phyloP scores from a whole-genome alignment of 129 eudicot species.

The Scalesia atractyloides region DNA sequence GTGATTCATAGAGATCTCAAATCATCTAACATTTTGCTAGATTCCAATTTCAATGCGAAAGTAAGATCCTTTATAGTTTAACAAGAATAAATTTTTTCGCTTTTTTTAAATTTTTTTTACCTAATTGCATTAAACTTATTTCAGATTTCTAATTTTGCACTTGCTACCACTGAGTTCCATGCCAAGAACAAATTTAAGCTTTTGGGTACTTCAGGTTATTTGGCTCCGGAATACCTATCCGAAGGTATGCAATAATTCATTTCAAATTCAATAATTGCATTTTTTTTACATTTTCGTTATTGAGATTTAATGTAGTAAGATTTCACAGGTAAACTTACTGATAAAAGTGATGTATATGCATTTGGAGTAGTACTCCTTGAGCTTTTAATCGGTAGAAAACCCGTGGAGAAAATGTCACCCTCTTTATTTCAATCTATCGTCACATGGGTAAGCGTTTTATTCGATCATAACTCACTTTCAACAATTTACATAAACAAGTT shows the following conservation, averaged over 20 bases:
- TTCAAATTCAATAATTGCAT: neutral
- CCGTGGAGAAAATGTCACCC: slow-evolving; percentile 74
- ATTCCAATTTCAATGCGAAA: slow-evolving; percentile 90
- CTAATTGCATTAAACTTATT: slow-evolving; percentile 19
- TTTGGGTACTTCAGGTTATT: slow-evolving; percentile 77
- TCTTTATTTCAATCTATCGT: slow-evolving; percentile 77
- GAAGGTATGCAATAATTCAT: slow-evolving; percentile 54
- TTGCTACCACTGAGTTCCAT: slow-evolving; percentile 61
- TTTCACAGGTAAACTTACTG: slow-evolving; percentile 83
- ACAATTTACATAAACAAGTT: neutral
- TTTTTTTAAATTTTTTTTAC: too few species aligned
- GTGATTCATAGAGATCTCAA: slow-evolving; percentile 90
- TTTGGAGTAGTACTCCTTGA: slow-evolving; percentile 93
- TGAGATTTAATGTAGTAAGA: neutral
- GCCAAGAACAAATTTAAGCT: slow-evolving; percentile 62
- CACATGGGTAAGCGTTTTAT: slow-evolving; percentile 64
- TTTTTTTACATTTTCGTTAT: slow-evolving; percentile 3
- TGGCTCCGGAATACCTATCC: slow-evolving; percentile 88
- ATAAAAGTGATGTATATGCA: slow-evolving; percentile 94
- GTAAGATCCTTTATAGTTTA: slow-evolving; percentile 40
- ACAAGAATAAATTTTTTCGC: neutral
- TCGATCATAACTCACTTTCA: neutral
- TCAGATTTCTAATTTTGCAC: slow-evolving; percentile 93
- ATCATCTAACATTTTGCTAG: slow-evolving; percentile 86
- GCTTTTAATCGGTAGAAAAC: slow-evolving; percentile 83